Evolutionary conservation across 768 basidiomycete genomes (phyloP).

Genomic region (Boletus vermiculosoides): DNA sequence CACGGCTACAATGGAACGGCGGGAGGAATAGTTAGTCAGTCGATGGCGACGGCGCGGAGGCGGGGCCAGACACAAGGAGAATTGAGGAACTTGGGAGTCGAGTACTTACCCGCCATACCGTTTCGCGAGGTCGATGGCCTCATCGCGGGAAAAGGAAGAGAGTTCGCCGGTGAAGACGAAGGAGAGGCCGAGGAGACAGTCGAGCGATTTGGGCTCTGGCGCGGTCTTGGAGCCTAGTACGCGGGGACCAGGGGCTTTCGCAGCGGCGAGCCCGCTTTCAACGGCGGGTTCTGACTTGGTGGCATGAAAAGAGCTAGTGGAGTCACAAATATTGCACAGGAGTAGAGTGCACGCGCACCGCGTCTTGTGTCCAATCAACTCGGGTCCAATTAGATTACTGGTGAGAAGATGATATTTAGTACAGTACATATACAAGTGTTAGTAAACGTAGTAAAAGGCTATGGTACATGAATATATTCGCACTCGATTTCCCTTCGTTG

Average conservation of each 20-base stretch:
- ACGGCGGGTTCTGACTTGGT: neutral
- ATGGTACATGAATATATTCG: no score
- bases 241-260: slow-evolving; percentile 46
- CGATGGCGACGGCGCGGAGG: neutral
- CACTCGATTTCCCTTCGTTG: no score
- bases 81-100: slow-evolving; percentile 2
- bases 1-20: slow-evolving; percentile 52
- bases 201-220: slow-evolving; percentile 70
- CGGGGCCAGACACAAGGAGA: neutral
- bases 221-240: slow-evolving; percentile 56
- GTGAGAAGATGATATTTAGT: no score
- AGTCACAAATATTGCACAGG: no score
- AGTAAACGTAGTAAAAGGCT: no score
- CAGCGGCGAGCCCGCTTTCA: neutral
- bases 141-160: slow-evolving; percentile 81
- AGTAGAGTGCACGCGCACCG: no score
- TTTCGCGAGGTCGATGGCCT: slow-evolving; percentile 84
- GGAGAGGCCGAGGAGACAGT: slow-evolving; percentile 81
- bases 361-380: no score
- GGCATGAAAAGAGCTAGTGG: neutral
- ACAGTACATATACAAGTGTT: no score
- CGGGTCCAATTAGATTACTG: no score
- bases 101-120: slow-evolving; percentile 81
- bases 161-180: slow-evolving; percentile 98
- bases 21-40: neutral